Base-by-base conservation (phyloP, 2,329 filamentous ascomycete species). In the Fusarium foetens region DNA sequence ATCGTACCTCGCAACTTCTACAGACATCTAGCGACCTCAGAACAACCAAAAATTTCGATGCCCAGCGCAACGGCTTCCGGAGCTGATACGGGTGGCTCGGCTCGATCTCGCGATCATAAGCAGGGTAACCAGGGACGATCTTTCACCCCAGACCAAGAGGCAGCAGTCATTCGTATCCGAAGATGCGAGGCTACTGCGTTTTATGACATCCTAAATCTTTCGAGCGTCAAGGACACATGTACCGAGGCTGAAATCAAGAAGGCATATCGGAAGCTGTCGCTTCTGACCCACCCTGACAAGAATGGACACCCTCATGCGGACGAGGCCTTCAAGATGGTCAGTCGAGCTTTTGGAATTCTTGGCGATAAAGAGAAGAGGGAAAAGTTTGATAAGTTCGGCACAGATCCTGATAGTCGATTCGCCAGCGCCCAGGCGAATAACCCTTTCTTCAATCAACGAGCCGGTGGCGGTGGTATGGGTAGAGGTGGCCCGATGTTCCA, bases 281-380 rank as follows among this genome's bases (percentile, higher is more conserved):
- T 99, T 78, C 87, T 98, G 79, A 99, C 96, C 66, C 96, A 99
- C 86, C 96, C 96, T 71, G 96, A 99, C 86, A 99, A 99, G 86
- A 99, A 99, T 87, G 95, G 95, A 55, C 95, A 98, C 81, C 92
- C 95, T 41, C 91, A 97, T 67, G 95, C 96, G 61, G 96, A 98
- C 81, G 96, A 99, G 85, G 96, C 96, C 36, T 99, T 99, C 86
- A 99, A 99, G 86, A 93, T 98, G 93, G 94, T 99, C 29, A 93
- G 94, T 78, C 89, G 94, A 76, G 96, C 96, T 21, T 99, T 99
- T 81, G 93, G 97, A 76, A 90, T 98, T 58, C 86, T 99, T 53
- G 95, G 94, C 69, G 96, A 99, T 81, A 89, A 94, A 79, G 95
- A 98, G 73, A 98, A 98, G 89, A 76, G 78, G 79, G 87, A 92